A percentile compares a stretch with the other conserved stretches of the same genome.
These are phyloP conservation scores for Aspergillus mulundensis DNA, from an alignment of 495 filamentous ascomycete genomes.

Conservation along the genomic window DNA sequence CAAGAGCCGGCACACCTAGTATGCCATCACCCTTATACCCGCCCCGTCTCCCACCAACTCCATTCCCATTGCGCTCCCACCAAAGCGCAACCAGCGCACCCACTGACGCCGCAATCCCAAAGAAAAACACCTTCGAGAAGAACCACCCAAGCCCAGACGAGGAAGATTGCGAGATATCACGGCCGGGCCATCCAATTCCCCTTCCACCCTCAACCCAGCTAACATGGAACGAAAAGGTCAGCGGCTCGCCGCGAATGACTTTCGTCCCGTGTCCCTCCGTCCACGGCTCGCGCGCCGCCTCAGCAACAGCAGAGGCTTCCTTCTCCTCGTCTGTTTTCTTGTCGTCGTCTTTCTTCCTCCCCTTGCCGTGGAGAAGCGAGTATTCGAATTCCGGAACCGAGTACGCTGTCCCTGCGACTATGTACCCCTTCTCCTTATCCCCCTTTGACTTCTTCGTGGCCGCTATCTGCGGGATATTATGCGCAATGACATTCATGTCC, in stretches of 20 bases:
- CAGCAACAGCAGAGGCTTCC: constrained; percentile 31
- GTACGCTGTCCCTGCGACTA: constrained; percentile 84
- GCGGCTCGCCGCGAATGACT: constrained; percentile 80
- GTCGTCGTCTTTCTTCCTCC: constrained; percentile 10
- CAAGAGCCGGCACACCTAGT: constrained; percentile 33
- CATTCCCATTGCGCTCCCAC: constrained; percentile 38
- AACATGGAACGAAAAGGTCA: constrained; percentile 76
- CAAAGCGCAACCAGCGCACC: constrained; percentile 45
- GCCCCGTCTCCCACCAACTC: constrained; percentile 23
- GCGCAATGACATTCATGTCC: constrained; percentile 79
- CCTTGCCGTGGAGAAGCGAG: constrained; percentile 8
- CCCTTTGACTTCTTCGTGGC: constrained; percentile 20
- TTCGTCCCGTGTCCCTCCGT: constrained; percentile 48
- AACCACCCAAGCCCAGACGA: constrained; percentile 21
- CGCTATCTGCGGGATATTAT: constrained; percentile 53
- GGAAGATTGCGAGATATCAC: constrained; percentile 41
- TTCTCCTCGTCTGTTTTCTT: constrained; percentile 34
- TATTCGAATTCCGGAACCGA: constrained; percentile 65
- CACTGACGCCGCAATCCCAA: constrained; percentile 40
- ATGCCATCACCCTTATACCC: constrained; percentile 43
- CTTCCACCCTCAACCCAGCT: constrained; percentile 77
- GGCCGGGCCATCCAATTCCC: constrained; percentile 39
- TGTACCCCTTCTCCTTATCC: constrained; percentile 43
- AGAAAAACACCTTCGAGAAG: constrained; percentile 38
- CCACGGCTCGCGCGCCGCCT: constrained; percentile 43